Percentiles rank a stretch among this genome's conserved stretches.
These are phyloP conservation scores for Yamadazyma triangularis DNA, from an alignment of 1,139 yeast genomes.

Conservation along the genomic window DNA sequence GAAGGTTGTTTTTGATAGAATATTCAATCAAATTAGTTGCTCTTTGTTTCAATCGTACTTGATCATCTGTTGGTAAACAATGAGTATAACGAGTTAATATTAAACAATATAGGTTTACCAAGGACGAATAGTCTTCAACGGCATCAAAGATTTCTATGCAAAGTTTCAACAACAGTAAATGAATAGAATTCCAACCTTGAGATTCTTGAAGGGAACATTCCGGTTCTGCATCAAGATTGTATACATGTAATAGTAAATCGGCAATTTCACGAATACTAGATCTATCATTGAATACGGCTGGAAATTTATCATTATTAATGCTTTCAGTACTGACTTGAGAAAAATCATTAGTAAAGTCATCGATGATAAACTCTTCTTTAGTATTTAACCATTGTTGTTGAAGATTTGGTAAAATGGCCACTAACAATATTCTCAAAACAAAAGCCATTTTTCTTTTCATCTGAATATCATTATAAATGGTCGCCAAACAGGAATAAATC, in stretches of 20 bases:
- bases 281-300: constrained; percentile 3
- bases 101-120: constrained; percentile 45
- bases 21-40: constrained; percentile 17
- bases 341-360: not conserved
- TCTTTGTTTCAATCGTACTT: constrained; percentile 24
- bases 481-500: constrained; percentile 63
- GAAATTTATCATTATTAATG: constrained; percentile 6
- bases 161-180: constrained; percentile 53
- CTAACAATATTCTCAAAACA: constrained; percentile 56
- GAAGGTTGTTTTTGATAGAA: constrained; percentile 4
- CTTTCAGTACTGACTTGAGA: no score
- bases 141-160: constrained; percentile 52
- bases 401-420: constrained; percentile 42
- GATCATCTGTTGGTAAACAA: constrained; percentile 39
- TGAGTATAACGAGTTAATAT: constrained; percentile 54
- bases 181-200: constrained; percentile 52
- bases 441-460: constrained; percentile 67
- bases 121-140: constrained; percentile 42
- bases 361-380: constrained; percentile 2
- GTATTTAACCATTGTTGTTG: constrained; percentile 10
- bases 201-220: constrained; percentile 18
- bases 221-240: constrained; percentile 33
- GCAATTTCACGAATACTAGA: constrained; percentile 28
- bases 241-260: constrained; percentile 35
- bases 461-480: constrained; percentile 59